Evolutionary conservation across 129 eudicot species (phyloP), one percentile per base, ranked within the genome.

Genomic region (Gnaphalium uliginosum): DNA sequence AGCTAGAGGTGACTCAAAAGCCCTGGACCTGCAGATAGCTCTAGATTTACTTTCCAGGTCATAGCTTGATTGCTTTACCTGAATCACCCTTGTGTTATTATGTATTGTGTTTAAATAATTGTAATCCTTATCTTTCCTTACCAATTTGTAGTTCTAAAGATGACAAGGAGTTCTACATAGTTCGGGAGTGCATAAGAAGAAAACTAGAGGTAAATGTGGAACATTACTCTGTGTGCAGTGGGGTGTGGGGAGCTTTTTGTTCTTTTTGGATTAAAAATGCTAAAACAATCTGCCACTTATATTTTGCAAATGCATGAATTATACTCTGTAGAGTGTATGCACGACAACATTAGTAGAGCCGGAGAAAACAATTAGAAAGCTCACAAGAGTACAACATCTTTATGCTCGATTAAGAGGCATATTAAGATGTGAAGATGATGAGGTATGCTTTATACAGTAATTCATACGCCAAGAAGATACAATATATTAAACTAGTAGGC

Each of bases 321-420:
- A 14, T 72, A 48, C 79, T 51, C 19, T 62, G 46, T 77, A 94
- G 98, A 87, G 83, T 77, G 85, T 89, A 10, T 95, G 99, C 51
- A 53, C 79, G 5, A 66, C 77, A 63, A 92, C 90, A 25, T 76
- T 76, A 50, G 85, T 91, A 66, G 87, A 91, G 71, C 97, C 99
- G 2, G 72, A 65, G 80, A 91, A 91, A 83, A 90, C 93, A 67
- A 83, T 90, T 51, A 75, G 99, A 30, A 95, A 95, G 75, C 95
- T 95, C 29, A 82, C 87, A 66, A 88, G 99, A 86, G 95, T 91
- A 66, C 99, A 95, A 69, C 99, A 95, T 82, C 93, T 95, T 62
- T 95, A 91, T 62, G 96, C 95, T 48, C 82, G 81, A 62, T 71
- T 95, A 59, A 87, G 86, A 64, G 99, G 97, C 61, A 87, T 69